Percentiles rank a stretch among this genome's conserved stretches.
These are phyloP conservation scores for Camptophora hylomeconis DNA, from an alignment of 2,329 filamentous ascomycete genomes.

Conservation along the genomic window DNA sequence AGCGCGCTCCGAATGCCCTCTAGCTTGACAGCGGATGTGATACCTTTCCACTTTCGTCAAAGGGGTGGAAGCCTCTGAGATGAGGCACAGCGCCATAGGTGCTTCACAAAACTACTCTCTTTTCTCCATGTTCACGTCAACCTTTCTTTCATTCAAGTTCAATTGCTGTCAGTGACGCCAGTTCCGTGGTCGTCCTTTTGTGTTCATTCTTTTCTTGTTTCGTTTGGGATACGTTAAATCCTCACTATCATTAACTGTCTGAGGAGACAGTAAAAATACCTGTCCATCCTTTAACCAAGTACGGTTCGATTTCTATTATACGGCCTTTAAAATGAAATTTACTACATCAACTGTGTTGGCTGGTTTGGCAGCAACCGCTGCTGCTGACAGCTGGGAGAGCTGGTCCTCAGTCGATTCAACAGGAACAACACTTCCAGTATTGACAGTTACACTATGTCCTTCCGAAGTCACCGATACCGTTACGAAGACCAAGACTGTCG, in stretches of 20 bases:
- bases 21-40: no score
- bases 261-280: conserved; percentile 3
- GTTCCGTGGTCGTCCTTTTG: no score
- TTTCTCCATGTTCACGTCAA: no score
- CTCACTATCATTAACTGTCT: conserved; percentile 5
- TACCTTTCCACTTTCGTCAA: no score
- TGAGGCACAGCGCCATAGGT: no score
- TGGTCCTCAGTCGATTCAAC: no score
- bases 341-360: conserved; percentile 4
- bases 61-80: no score
- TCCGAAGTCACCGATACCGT: conserved; percentile 1
- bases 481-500: conserved; percentile 2
- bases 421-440: no score
- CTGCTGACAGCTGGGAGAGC: conserved; percentile 4
- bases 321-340: conserved; percentile 3
- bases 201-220: conserved; percentile 2
- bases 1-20: no score
- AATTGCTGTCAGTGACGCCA: no score
- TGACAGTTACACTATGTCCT: conserved; percentile 2
- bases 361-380: conserved; percentile 1
- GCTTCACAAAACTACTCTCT: no score
- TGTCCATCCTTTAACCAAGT: not conserved
- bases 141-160: no score
- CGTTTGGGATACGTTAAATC: conserved; percentile 4
- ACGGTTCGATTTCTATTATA: not conserved